Percentiles rank a stretch among this genome's conserved stretches.
Conservation (phyloP, 768 basidiomycete genomes). For the Pulveroboletus frians region DNA sequence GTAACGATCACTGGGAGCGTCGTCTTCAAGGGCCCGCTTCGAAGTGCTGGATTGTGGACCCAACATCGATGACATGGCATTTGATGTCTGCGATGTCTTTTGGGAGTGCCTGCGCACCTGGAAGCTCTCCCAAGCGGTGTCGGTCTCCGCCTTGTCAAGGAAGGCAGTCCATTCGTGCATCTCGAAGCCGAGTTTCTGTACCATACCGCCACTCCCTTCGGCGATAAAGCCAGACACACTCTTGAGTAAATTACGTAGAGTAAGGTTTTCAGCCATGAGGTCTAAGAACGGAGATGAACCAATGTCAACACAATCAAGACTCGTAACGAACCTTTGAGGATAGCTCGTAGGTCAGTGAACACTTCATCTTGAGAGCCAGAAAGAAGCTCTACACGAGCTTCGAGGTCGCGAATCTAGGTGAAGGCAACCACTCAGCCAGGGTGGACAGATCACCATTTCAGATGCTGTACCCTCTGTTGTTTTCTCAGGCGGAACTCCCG, state of each 20-base stretch:
- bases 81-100: slow-evolving; percentile 28
- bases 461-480: slow-evolving; percentile 65
- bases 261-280: slow-evolving; percentile 86
- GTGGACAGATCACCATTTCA: not conserved
- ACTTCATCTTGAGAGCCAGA: slow-evolving; percentile 92
- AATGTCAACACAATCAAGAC: not conserved
- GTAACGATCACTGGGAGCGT: slow-evolving; percentile 24
- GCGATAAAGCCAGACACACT: slow-evolving; percentile 78
- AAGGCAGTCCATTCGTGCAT: slow-evolving; percentile 73
- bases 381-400: slow-evolving; percentile 90
- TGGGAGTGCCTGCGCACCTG: slow-evolving; percentile 54
- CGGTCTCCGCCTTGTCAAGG: slow-evolving; percentile 83
- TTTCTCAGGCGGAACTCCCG: slow-evolving; percentile 90
- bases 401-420: slow-evolving; percentile 84
- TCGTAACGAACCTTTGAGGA: slow-evolving; percentile 58
- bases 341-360: slow-evolving; percentile 73
- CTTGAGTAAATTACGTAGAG: slow-evolving; percentile 72
- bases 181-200: slow-evolving; percentile 78
- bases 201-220: slow-evolving; percentile 74
- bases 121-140: slow-evolving; percentile 89
- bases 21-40: slow-evolving; percentile 32
- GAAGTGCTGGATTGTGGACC: slow-evolving; percentile 18
- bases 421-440: slow-evolving; percentile 4
- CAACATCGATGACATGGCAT: slow-evolving; percentile 28
- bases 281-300: slow-evolving; percentile 39